Evolutionary conservation across 208 protist species (phyloP), one percentile per base, ranked within the genome.

Genomic region (Wallacemonas sp.): DNA sequence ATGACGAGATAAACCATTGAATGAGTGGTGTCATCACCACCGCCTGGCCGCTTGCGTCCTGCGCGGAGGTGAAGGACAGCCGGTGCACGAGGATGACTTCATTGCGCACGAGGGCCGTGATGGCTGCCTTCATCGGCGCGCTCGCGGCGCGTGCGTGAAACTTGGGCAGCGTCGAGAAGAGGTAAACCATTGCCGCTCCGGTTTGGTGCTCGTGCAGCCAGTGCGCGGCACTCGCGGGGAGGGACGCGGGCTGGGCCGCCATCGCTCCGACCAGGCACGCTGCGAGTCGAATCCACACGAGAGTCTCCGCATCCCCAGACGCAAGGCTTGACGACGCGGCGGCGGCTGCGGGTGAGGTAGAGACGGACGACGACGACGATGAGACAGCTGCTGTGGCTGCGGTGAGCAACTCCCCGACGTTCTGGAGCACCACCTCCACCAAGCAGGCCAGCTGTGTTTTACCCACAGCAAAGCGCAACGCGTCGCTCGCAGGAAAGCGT

Each of bases 61-160:
- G n/a, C n/a, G n/a, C 66, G 3, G 69, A 63, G 46, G 89, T 91
- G 66, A 86, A 87, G 15, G 66, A 39, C 12, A 70, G 77, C n/a
- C 46, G 24, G 39, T 17, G 14, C 2, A 60, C 70, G 11, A 62
- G 22, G 12, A 73, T 54, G 12, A 46, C 15, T 12, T 49, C 41
- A 26, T 77, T 77, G 21, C 60, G 72, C 2, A 77, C 26, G 1
- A 77, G 38, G 4, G 72, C 66, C 4, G 45, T 54, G 33, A 36
- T 51, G 22, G 72, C 72, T 5, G 72, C 38, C 27, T 66, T 66
- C 38, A 58, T 38, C 17, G 30, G 3, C 31, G 30, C 51, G 6
- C 51, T 64, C 33, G 62, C 26, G 6, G 5, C 24, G 55, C 60
- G 72, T 2, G 39, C 71, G 3, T 45, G 15, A 2, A 55, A 1